Evolutionary conservation across 805 yeast genomes (phyloP), one percentile per base, ranked within the genome.

Genomic region (Wickerhamomyces alni): DNA sequence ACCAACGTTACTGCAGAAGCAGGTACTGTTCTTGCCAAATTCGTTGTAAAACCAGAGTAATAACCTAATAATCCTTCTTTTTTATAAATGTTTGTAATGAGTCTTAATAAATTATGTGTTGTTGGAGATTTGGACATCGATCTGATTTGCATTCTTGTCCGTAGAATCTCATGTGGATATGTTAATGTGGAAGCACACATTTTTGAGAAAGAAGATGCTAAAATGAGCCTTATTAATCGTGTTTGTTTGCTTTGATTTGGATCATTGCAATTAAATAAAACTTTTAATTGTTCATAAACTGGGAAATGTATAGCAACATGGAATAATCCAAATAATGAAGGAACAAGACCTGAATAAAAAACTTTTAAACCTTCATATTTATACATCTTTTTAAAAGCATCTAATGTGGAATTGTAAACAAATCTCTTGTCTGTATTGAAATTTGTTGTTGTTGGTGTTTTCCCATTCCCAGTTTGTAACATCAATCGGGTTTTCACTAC

Each of bases 281-380:
- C 57, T 56, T 91, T 91, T 47, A 91, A 67, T 50, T 77, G 71
- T 55, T 91, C 99, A 59, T 91, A 91, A 9, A 88, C 77, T 24
- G 98, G 98, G 70, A 91, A 91, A 62, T 91, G 98, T 38, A 91
- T 84, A 1, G 97, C 98, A 33, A 91, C 98, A 59, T 91, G 98
- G 30, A 86, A 68, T 25, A 91, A 70, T 0, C 99, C 99, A 51
- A 91, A 76, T 42, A 91, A 68, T 0, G 97, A 89, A 2, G 98
- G 96, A 9, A 87, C 75, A 21, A 91, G 67, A 1, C 99, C 99
- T 33, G 91, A 76, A 62, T 93, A 93, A 51, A 91, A 86, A 13
- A 87, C 87, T 37, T 68, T 59, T 1, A 82, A 12, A 6, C 99
- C 99, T 59, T 91, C 99, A 40, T 77, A 72, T 41, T 59, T 59